A percentile compares a stretch with the other conserved stretches of the same genome.
Conservation (phyloP, 345 rosid genomes). For the Corchorus olitorius region DNA sequence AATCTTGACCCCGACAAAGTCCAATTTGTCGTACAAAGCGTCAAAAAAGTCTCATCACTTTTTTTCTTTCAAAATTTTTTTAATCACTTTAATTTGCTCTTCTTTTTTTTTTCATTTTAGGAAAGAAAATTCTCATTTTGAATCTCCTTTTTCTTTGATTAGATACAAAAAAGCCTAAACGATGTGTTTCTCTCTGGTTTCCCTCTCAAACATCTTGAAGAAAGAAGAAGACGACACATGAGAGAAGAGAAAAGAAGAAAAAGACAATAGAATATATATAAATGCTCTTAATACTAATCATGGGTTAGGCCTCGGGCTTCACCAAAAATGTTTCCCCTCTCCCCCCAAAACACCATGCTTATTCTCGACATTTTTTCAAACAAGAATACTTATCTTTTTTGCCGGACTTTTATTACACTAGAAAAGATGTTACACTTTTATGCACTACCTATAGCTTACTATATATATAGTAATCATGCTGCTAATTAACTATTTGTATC, state of each 20-base stretch:
- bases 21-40: slow-evolving; percentile 12
- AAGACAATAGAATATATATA: not conserved
- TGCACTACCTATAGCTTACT: not conserved
- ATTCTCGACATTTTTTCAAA: slow-evolving; percentile 10
- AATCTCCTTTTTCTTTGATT: not conserved
- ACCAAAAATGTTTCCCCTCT: not conserved
- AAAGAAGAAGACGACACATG: not conserved
- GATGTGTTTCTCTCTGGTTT: not conserved
- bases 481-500: not conserved
- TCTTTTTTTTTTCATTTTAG: not conserved
- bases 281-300: not conserved
- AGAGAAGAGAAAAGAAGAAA: not conserved
- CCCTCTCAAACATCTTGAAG: slow-evolving; percentile 9
- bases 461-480: not conserved
- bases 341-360: not conserved
- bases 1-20: slow-evolving; percentile 7
- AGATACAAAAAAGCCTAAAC: not conserved
- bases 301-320: slow-evolving; percentile 15
- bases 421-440: slow-evolving; percentile 17
- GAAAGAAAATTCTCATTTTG: not conserved
- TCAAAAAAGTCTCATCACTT: not conserved
- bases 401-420: slow-evolving; percentile 13
- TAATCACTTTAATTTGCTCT: not conserved
- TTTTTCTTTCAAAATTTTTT: not conserved
- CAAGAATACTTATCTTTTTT: not conserved